Conservation (phyloP, 2,329 filamentous ascomycete genomes). For the Aureobasidium sp. region DNA sequence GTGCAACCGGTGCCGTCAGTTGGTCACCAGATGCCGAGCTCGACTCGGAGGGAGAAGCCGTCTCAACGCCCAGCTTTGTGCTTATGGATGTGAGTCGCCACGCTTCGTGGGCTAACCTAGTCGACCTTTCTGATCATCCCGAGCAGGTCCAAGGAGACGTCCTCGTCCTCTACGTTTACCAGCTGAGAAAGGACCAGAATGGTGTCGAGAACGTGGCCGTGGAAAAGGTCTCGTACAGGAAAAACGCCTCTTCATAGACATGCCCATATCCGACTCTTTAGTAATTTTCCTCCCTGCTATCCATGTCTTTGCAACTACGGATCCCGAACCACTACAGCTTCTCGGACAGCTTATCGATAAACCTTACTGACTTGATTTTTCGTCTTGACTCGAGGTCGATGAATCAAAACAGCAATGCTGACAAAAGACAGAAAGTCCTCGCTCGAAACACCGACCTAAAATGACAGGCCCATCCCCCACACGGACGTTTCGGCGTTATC, state of each 20-base stretch:
- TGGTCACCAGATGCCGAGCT: constrained; percentile 40
- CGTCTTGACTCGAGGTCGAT: background rate
- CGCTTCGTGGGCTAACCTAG: constrained; percentile 12
- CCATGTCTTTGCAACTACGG: no score
- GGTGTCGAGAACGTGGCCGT: constrained; percentile 48
- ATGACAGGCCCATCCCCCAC: background rate
- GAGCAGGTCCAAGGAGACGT: constrained; percentile 87
- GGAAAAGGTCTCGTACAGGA: constrained; percentile 51
- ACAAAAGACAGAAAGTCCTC: background rate
- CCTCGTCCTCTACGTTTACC: constrained; percentile 88
- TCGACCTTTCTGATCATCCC: constrained; percentile 5
- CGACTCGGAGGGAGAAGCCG: constrained; percentile 44
- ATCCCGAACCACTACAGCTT: background rate
- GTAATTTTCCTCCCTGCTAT: background rate
- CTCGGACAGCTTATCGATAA: background rate
- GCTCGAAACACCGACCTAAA: background rate
- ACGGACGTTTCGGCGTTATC: background rate
- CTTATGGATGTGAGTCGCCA: constrained; percentile 81
- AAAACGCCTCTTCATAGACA: constrained; percentile 22
- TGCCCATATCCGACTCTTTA: background rate
- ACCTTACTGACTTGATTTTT: background rate
- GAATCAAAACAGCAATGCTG: background rate
- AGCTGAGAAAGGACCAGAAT: constrained; percentile 46
- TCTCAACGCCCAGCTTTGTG: constrained; percentile 85
- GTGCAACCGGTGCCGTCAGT: constrained; percentile 59